Conservation (phyloP, 2,329 filamentous ascomycete species). For the Sporothrix variecibatus region DNA sequence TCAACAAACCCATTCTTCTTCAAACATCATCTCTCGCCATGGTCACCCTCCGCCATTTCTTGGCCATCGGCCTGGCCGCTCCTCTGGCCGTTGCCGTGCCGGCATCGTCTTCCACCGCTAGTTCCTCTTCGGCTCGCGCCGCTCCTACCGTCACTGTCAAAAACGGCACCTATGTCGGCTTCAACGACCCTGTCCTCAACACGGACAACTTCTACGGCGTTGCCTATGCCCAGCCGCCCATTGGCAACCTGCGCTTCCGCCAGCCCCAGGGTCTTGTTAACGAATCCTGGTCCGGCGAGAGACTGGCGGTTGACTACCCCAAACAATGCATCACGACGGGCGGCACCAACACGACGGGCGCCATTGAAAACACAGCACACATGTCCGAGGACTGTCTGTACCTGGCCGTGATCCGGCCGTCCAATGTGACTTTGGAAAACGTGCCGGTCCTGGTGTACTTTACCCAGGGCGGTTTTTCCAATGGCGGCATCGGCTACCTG, state of each 20-base stretch:
- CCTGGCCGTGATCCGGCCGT: constrained; percentile 54
- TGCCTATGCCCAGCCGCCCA: constrained; percentile 3
- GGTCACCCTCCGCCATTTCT: not conserved
- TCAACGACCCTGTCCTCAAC: not conserved
- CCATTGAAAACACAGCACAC: not conserved
- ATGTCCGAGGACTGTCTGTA: constrained; percentile 54
- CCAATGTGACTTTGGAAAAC: not conserved
- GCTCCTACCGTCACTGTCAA: not conserved
- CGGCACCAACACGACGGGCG: not conserved
- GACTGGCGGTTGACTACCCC: not conserved
- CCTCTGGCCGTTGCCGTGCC: not conserved
- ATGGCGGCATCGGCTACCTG: constrained; percentile 57
- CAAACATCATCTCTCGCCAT: not conserved
- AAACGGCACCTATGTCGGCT: constrained; percentile 7
- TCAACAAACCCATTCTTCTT: not conserved
- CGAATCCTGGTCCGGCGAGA: not conserved
- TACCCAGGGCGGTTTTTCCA: constrained; percentile 34
- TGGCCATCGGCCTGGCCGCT: not conserved
- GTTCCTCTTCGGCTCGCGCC: not conserved
- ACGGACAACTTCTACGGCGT: constrained; percentile 11
- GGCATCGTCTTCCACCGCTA: not conserved
- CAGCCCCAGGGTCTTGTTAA: not conserved
- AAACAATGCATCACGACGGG: constrained; percentile 8
- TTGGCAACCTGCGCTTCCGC: not conserved
- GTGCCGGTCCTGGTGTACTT: constrained; percentile 14